Base-by-base conservation (phyloP, 768 basidiomycete species). In the Lepiota venenata region DNA sequence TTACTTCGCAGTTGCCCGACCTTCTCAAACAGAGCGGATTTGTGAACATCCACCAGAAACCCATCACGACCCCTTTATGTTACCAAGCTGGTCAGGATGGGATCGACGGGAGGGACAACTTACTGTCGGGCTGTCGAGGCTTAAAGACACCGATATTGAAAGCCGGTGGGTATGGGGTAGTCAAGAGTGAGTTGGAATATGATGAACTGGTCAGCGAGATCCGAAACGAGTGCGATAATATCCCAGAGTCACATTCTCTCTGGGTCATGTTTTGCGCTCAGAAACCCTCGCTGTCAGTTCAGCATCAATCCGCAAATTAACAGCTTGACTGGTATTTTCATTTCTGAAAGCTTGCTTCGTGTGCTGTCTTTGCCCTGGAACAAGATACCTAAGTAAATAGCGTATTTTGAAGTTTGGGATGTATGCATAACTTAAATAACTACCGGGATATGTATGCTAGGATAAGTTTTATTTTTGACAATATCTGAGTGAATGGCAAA, bases 191-290 rank as follows among this genome's bases (percentile, higher is more conserved):
- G 21, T 16, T 27, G 4, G 52, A 54, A 21, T 54, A 27, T 37
- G 52, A 54, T 22, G 38, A 10, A 15, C 21, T 54, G 27, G 9
- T 54, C 4, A 22, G 41, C 9, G 20, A 54, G 22, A 46, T 54
- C 21, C 21, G 21, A 20, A 32, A 40, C 37, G 44, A 54, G 38
- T 47, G n/a, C 20, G 45, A 54, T 29, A 29, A 15, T 20, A 46
- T 16, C 21, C 45, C 45, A 15, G 51, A 42, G 42, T 52, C 51
- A 15, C 43, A 40, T 37, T 18, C n/a, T 18, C 16, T 40, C 16
- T 54, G 43, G 44, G 47, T 45, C 7, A 46, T 47, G 52, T 47
- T 47, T 20, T 10, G 22, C 20, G 45, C 52, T 9, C 45, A 40
- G 37, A 54, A 54, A 16, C 45, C 52, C 2, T 9, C 32, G 50